phyloP scores from a whole-genome alignment of 179 eudicot species.

The Silene coronaria region DNA sequence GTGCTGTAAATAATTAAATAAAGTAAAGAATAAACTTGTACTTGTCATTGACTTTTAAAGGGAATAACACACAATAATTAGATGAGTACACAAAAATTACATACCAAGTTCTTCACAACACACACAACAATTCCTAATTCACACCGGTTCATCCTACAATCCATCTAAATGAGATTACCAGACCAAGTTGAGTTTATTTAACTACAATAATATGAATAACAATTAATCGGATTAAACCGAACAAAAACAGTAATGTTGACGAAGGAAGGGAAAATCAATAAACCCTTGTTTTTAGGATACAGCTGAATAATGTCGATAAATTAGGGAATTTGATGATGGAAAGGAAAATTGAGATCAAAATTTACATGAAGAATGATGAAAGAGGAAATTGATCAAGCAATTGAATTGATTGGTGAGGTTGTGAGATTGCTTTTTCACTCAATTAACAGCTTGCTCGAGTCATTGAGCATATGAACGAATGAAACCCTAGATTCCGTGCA shows the following conservation, averaged over 20 bases:
- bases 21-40: no score
- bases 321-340: neutral
- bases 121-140: no score
- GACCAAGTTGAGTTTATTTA: no score
- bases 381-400: neutral
- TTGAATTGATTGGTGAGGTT: neutral
- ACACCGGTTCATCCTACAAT: no score
- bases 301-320: no score
- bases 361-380: conserved; percentile 3
- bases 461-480: neutral
- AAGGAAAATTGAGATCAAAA: neutral
- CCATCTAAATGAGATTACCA: no score
- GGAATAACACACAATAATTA: no score
- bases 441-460: neutral
- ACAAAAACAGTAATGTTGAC: conserved; percentile 6
- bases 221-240: neutral
- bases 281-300: conserved; percentile 9
- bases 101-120: no score
- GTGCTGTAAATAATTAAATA: no score
- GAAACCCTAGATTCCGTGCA: no score
- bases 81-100: no score
- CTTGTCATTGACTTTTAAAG: no score
- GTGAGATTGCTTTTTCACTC: neutral
- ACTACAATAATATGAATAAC: neutral
- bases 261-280: neutral